Conservation (phyloP, 108 stramenopile species). For the Schizochytrium sp. region DNA sequence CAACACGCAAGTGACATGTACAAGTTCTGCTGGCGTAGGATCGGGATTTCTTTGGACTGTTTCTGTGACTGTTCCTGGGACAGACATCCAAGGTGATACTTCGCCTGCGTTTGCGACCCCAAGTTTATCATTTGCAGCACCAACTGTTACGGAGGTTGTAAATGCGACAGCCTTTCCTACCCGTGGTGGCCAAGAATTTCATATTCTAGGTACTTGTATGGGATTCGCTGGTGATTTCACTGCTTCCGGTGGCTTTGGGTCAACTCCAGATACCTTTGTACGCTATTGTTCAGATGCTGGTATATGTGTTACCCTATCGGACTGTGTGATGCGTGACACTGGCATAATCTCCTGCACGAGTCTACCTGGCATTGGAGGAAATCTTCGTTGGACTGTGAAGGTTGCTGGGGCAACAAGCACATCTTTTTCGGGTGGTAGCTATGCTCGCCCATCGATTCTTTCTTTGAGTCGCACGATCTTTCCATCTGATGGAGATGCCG, state of each 20-base stretch:
- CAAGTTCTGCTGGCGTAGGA: background rate
- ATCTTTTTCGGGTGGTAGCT: background rate
- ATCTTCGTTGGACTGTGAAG: background rate
- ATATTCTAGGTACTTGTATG: background rate
- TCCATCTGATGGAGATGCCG: slow-evolving; percentile 16
- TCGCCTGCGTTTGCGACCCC: slow-evolving; percentile 42
- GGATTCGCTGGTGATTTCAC: slow-evolving; percentile 12
- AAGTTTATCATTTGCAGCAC: background rate
- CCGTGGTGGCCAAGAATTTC: background rate
- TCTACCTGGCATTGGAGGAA: slow-evolving; percentile 10
- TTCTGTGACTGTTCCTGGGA: background rate
- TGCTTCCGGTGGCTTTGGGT: background rate
- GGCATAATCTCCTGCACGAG: slow-evolving; percentile 17
- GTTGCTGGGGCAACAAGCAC: background rate
- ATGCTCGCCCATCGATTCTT: background rate
- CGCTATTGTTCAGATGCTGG: slow-evolving; percentile 26
- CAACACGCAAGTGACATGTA: slow-evolving; percentile 36
- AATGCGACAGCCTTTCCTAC: background rate
- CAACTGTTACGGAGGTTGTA: background rate
- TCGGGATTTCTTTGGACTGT: slow-evolving; percentile 44
- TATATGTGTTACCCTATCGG: background rate
- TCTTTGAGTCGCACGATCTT: background rate
- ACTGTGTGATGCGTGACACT: background rate
- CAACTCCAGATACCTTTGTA: background rate
- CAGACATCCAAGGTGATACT: background rate